These are phyloP conservation scores for Xylariaceae sp. DNA, from an alignment of 2,329 filamentous ascomycete genomes.

Conservation along the genomic window DNA sequence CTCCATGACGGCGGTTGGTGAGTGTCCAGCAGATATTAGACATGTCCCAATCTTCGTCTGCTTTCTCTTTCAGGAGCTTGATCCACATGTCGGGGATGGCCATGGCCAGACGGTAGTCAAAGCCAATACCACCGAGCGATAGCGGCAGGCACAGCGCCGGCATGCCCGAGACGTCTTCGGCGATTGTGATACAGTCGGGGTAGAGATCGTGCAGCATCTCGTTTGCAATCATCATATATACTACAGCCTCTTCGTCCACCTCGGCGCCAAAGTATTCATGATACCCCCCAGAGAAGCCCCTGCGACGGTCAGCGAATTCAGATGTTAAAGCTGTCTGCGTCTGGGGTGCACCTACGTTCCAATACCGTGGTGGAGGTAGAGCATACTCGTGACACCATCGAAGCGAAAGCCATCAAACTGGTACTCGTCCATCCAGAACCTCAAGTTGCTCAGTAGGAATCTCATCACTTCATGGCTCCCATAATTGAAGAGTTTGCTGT, in stretches of 20 bases:
- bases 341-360: slow-evolving; percentile 80
- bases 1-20: slow-evolving; percentile 86
- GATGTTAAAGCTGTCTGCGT: too few relatives aligned
- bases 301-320: slow-evolving; percentile 35
- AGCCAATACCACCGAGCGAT: slow-evolving; percentile 82
- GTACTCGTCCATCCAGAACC: slow-evolving; percentile 99
- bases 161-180: slow-evolving; percentile 98
- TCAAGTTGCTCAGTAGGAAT: slow-evolving; percentile 90
- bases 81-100: slow-evolving; percentile 98
- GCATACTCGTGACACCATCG: slow-evolving; percentile 97
- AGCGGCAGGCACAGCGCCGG: slow-evolving; percentile 86
- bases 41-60: slow-evolving; percentile 90
- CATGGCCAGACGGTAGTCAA: slow-evolving; percentile 97
- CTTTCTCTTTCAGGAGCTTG: slow-evolving; percentile 91
- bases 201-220: slow-evolving; percentile 91
- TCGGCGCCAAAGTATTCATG: slow-evolving; percentile 91
- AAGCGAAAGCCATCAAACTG: slow-evolving; percentile 95
- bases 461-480: slow-evolving; percentile 87
- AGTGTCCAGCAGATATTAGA: slow-evolving; percentile 76
- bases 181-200: slow-evolving; percentile 80
- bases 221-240: slow-evolving; percentile 94
- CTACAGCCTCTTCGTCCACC: slow-evolving; percentile 89
- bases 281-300: slow-evolving; percentile 93
- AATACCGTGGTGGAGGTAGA: slow-evolving; percentile 92
- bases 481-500: slow-evolving; percentile 96